Conservation (phyloP, 2,329 filamentous ascomycete species). For the Zymoseptoria passerinii region DNA sequence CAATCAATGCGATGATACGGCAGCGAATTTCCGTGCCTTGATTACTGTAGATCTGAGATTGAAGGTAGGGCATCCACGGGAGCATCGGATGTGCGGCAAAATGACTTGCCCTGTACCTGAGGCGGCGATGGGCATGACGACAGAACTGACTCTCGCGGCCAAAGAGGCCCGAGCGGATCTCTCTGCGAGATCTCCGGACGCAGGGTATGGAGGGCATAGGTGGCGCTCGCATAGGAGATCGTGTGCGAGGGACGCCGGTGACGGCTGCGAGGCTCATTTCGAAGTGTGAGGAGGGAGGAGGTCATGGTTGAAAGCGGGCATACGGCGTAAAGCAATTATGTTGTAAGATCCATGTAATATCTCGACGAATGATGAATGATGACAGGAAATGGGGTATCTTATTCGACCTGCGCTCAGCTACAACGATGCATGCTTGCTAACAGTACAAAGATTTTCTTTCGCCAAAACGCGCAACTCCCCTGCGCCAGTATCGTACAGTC, state of each 20-base stretch:
- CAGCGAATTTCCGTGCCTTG: too few relatives aligned
- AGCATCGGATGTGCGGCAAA: too few relatives aligned
- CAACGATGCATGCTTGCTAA: neutral
- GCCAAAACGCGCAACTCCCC: neutral
- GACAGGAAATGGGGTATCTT: neutral
- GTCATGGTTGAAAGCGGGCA: too few relatives aligned
- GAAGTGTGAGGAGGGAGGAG: neutral
- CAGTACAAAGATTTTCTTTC: neutral
- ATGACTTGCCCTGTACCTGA: too few relatives aligned
- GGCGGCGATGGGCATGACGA: neutral
- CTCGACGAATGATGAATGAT: neutral
- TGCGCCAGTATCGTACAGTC: neutral
- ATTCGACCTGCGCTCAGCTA: neutral
- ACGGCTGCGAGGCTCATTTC: neutral
- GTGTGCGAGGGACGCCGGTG: neutral
- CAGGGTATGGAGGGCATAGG: too few relatives aligned
- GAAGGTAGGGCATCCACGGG: too few relatives aligned
- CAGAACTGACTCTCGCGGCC: neutral
- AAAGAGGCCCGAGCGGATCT: neutral
- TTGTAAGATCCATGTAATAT: too few relatives aligned
- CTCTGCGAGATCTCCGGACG: neutral
- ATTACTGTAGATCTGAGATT: too few relatives aligned
- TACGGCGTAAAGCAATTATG: too few relatives aligned
- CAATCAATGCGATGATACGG: too few relatives aligned
- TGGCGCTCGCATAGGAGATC: neutral